Evolutionary conservation across 306 rosid species (phyloP).

Genomic region (Lathyrus oleraceus): DNA sequence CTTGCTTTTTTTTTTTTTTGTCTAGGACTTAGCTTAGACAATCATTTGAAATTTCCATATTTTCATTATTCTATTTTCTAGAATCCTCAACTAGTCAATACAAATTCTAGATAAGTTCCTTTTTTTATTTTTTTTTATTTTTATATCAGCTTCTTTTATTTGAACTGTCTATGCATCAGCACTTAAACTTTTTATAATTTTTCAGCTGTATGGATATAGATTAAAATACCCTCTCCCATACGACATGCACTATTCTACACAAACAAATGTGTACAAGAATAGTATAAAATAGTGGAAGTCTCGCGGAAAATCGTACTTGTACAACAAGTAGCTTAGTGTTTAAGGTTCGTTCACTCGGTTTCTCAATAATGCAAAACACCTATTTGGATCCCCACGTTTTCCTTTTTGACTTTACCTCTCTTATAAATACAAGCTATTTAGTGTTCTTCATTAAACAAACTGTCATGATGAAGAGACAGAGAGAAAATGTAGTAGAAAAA

Average conservation of each 20-base stretch:
- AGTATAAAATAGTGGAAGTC: constrained; percentile 12
- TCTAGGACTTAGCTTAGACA: too few species aligned
- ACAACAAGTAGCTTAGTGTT: constrained; percentile 14
- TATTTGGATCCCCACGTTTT: not conserved
- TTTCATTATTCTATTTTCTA: not conserved
- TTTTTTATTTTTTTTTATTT: not conserved
- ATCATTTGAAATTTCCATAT: not conserved
- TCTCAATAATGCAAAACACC: too few species aligned
- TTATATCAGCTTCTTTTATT: not conserved
- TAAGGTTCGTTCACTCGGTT: too few species aligned
- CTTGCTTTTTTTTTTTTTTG: too few species aligned
- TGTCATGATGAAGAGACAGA: constrained; percentile 45
- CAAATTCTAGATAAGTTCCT: not conserved
- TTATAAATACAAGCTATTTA: constrained; percentile 33
- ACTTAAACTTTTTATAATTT: not conserved
- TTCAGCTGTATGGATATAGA: not conserved
- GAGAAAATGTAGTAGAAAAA: constrained; percentile 27
- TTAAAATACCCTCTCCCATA: not conserved
- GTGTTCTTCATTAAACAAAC: not conserved
- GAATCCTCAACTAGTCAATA: not conserved
- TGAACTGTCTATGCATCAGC: constrained; percentile 11
- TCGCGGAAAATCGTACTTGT: not conserved
- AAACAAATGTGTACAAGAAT: not conserved
- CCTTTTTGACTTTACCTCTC: not conserved
- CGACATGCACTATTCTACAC: not conserved